These are phyloP conservation scores for Jasminum sambac DNA, from an alignment of 257 asterid species.

Conservation along the genomic window DNA sequence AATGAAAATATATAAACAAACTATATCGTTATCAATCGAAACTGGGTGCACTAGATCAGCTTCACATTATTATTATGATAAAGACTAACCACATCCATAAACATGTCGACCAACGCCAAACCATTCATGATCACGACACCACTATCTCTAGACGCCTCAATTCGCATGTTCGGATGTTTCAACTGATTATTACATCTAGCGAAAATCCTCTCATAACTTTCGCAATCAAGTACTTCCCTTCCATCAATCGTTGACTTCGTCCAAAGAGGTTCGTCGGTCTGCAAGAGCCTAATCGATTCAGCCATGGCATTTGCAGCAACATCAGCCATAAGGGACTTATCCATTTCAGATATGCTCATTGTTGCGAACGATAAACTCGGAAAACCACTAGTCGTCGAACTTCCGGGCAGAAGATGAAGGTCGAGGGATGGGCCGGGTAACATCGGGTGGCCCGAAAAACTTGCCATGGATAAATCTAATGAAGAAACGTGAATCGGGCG, in stretches of 20 bases:
- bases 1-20: neutral
- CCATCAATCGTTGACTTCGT: slow-evolving; percentile 41
- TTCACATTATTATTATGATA: too few relatives aligned
- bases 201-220: slow-evolving; percentile 62
- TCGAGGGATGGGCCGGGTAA: slow-evolving; percentile 48
- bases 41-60: too few relatives aligned
- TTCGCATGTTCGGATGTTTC: slow-evolving; percentile 61
- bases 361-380: slow-evolving; percentile 27
- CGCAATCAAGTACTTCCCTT: slow-evolving; percentile 62
- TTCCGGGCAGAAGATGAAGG: slow-evolving; percentile 54
- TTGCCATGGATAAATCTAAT: slow-evolving; percentile 48
- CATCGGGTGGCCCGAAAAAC: slow-evolving; percentile 35
- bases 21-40: neutral
- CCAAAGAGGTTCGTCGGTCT: slow-evolving; percentile 48
- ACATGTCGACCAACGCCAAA: slow-evolving; percentile 67
- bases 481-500: slow-evolving; percentile 55
- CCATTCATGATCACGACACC: slow-evolving; percentile 84
- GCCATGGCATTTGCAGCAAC: slow-evolving; percentile 74
- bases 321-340: slow-evolving; percentile 83
- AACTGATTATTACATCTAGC: slow-evolving; percentile 57
- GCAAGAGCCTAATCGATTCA: slow-evolving; percentile 52
- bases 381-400: slow-evolving; percentile 26
- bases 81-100: slow-evolving; percentile 72
- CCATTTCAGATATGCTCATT: slow-evolving; percentile 48
- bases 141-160: slow-evolving; percentile 75